phyloP scores from a whole-genome alignment of 768 basidiomycete species.

The Termitomyces sp. region DNA sequence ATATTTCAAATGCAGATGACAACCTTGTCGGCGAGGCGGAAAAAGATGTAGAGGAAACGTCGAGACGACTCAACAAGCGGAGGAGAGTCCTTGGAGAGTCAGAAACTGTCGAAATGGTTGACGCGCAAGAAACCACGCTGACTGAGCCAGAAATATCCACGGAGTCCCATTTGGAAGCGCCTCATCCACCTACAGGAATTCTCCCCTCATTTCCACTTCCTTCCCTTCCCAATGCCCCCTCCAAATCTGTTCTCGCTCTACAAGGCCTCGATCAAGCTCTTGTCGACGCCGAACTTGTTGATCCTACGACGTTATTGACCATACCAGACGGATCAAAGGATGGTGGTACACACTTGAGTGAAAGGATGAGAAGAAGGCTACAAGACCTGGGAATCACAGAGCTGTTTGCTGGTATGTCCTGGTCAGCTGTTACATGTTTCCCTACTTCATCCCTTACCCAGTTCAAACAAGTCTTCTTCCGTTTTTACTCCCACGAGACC shows the following conservation, averaged over 20 bases:
- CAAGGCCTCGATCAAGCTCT: slow-evolving; percentile 79
- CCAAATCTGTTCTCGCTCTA: slow-evolving; percentile 62
- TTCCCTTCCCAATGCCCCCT: slow-evolving; percentile 60
- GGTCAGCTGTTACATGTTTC: not conserved
- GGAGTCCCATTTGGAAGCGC: slow-evolving; percentile 11
- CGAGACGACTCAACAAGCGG: slow-evolving; percentile 39
- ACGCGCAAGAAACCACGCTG: slow-evolving; percentile 7
- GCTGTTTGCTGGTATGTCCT: slow-evolving; percentile 75
- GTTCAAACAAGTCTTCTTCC: slow-evolving; percentile 90
- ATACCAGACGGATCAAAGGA: slow-evolving; percentile 39
- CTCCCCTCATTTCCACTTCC: slow-evolving; percentile 72
- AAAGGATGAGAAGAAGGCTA: slow-evolving; percentile 57
- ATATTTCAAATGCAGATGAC: slow-evolving; percentile 2
- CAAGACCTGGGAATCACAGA: slow-evolving; percentile 77
- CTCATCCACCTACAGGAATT: slow-evolving; percentile 20
- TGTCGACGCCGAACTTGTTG: slow-evolving; percentile 62
- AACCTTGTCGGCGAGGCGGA: slow-evolving; percentile 10
- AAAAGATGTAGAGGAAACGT: slow-evolving; percentile 12
- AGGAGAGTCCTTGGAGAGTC: slow-evolving; percentile 28
- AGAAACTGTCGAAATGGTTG: slow-evolving; percentile 19
- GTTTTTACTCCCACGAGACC: slow-evolving; percentile 55
- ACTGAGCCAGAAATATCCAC: slow-evolving; percentile 8
- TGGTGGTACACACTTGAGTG: slow-evolving; percentile 47
- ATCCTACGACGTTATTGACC: slow-evolving; percentile 42
- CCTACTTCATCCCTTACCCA: slow-evolving; percentile 22